These are phyloP conservation scores for Jackrogersella minutella DNA, from an alignment of 495 filamentous ascomycete genomes.

Conservation along the genomic window DNA sequence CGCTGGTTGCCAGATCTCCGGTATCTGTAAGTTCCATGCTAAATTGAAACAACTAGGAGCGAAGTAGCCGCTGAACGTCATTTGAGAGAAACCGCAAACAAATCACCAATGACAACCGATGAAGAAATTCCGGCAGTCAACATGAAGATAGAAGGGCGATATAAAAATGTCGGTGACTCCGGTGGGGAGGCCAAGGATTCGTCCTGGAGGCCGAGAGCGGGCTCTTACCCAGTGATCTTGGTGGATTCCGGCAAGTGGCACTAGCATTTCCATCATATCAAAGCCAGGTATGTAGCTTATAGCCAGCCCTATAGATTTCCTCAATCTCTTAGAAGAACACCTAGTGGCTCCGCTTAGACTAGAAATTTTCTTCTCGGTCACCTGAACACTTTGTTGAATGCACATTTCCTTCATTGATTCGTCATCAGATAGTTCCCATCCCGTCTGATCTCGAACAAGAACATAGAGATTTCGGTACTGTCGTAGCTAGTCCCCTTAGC, in stretches of 20 bases:
- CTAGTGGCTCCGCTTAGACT: constrained; percentile 18
- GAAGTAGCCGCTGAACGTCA: background rate
- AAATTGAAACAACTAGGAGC: background rate
- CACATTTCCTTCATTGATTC: constrained; percentile 7
- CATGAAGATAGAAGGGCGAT: constrained; percentile 5
- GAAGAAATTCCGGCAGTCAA: background rate
- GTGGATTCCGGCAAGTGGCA: constrained; percentile 5
- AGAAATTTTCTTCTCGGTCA: constrained; percentile 31
- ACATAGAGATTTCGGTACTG: background rate
- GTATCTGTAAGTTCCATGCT: background rate
- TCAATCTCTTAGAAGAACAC: background rate
- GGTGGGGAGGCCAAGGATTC: constrained; percentile 30
- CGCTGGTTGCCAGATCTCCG: constrained; percentile 2
- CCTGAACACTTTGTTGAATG: constrained; percentile 18
- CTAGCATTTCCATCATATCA: constrained; percentile 11
- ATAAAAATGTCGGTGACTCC: constrained; percentile 33
- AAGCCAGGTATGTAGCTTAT: background rate
- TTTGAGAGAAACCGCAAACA: background rate
- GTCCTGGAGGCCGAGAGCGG: constrained; percentile 30
- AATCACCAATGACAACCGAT: background rate
- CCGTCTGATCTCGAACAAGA: constrained; percentile 11
- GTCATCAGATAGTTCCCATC: constrained; percentile 5
- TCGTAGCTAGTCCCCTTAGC: background rate
- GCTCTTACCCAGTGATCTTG: background rate
- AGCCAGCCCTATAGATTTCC: constrained; percentile 24